phyloP scores from a whole-genome alignment of 208 protist genomes.

The Wallacemonas collosoma region DNA sequence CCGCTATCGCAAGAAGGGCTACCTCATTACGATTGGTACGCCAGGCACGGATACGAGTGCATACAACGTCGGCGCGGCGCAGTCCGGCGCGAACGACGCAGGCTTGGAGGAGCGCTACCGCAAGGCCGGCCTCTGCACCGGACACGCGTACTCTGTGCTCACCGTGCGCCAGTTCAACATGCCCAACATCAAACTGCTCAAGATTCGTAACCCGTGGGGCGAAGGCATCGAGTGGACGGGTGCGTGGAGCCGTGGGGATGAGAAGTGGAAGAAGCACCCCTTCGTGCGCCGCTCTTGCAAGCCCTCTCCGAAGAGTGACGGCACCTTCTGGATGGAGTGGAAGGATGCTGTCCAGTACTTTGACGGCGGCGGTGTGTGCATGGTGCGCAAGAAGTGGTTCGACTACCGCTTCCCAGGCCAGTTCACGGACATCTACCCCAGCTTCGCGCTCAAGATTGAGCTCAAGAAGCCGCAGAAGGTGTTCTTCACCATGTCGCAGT shows the following conservation, averaged over 20 bases:
- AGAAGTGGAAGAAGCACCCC: slow-evolving; percentile 34
- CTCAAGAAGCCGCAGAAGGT: slow-evolving; percentile 34
- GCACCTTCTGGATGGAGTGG: slow-evolving; percentile 71
- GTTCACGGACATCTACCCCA: slow-evolving; percentile 46
- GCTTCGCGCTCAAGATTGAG: slow-evolving; percentile 47
- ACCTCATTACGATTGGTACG: slow-evolving; percentile 41
- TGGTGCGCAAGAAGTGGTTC: slow-evolving; percentile 27
- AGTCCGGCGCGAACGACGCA: slow-evolving; percentile 21
- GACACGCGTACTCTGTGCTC: slow-evolving; percentile 46
- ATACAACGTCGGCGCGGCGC: slow-evolving; percentile 22
- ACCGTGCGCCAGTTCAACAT: slow-evolving; percentile 32
- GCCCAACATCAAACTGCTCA: slow-evolving; percentile 37
- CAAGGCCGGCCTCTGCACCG: slow-evolving; percentile 30
- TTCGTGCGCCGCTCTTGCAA: slow-evolving; percentile 32
- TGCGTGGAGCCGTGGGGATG: slow-evolving; percentile 36
- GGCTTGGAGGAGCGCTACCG: slow-evolving; percentile 29
- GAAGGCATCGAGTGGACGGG: slow-evolving; percentile 39
- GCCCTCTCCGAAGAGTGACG: slow-evolving; percentile 29
- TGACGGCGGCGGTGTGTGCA: slow-evolving; percentile 57
- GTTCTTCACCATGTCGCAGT: slow-evolving; percentile 55
- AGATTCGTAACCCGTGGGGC: slow-evolving; percentile 44
- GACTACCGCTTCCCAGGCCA: slow-evolving; percentile 53
- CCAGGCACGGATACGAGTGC: slow-evolving; percentile 30
- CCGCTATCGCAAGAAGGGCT: slow-evolving; percentile 24
- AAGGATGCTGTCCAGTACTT: slow-evolving; percentile 56